Evolutionary conservation across 2,329 filamentous ascomycete genomes (phyloP), one percentile per base, ranked within the genome.

Genomic region (Cladosporium phlei): DNA sequence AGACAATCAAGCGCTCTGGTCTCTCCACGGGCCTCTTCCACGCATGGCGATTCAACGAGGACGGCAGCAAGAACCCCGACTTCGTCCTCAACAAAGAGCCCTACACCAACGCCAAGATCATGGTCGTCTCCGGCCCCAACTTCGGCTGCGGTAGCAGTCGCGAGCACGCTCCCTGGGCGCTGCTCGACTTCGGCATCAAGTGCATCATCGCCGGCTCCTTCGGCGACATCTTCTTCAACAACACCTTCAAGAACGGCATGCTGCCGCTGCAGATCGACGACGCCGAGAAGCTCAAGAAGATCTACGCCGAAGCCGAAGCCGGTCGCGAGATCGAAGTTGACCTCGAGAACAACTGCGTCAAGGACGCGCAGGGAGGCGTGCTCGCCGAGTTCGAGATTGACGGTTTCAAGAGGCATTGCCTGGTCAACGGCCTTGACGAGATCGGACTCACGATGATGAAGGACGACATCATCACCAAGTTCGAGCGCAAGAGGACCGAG

Each of bases 221-320:
- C 57, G 86, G 85, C 49, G 88, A 95, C 63, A 98, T 98, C 68
- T 96, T 96, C 81, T 94, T 91, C 80, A 96, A 95, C 80, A 98
- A 98, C 76, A 93, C 86, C n/a, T 97, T 96, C 80, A 97, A 98
- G 79, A 98, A 98, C 74, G 91, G 91, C 73, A 97, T 97, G 93
- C 75, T 97, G 53, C 90, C 91, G 38, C 81, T 97, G 51, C 71
- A 77, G 49, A 85, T 97, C 63, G 72, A 77, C 24, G 81, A 91
- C 66, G 69, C 80, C 55, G 73, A 70, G 1, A 75, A 79, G 24
- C 72, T 96, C 3, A 76, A 85, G 33, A 76, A 75, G 52, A 82
- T 97, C 54, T 83, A 86, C 28, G 79, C 75, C 20, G 87, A 94
- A 68, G 90, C 90, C 25, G 76, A 76, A 28, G 85, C 86, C 3